Base-by-base conservation (phyloP, 768 basidiomycete genomes). In the Galerina sulciceps region DNA sequence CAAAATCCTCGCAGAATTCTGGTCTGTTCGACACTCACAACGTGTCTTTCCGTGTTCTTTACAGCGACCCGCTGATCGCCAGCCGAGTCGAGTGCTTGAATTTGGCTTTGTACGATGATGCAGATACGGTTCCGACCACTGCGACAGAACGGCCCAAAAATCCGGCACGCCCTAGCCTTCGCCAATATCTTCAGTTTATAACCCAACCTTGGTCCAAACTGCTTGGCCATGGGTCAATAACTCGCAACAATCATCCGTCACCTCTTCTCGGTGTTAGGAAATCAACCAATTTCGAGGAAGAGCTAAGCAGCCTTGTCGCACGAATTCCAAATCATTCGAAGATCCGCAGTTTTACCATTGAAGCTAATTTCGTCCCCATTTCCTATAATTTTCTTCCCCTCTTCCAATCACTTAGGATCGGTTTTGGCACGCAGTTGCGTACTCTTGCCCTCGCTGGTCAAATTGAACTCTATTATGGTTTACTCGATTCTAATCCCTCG, bases 41-140 rank as follows among this genome's bases (percentile, higher is more conserved):
- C 8, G 26, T 5, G 26, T 31, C 26, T 5, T 20, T 31, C 20
- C 3, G 35, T 35, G 41, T 31, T 31, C 26, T 31, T 31, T 31
- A 31, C 8, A 57, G 56, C 14, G 47, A 51, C 41, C 56, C 49
- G 20, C 50, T 57, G 10, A 20, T 57, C 9, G 40, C 56, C 15
- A 13, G 37, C 18, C 17, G 56, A 51, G 56, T 57, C 6, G 40
- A 42, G 14, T 40, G 36, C 41, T 43, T 57, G 35, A 20, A 38
- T 10, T 36, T 57, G 34, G 23, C 22, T 20, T 51, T 51, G 23
- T 35, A 51, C 41, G 56, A 38, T 17, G 35, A 18, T 4, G 20
- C 13, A 11, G 34, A 35, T 8, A 17, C 14, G 10, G n/a, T 17
- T 4, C 18, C 15, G 2, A 17, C 35, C 26, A 31, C 26, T 8